A percentile compares a stretch with the other conserved stretches of the same genome.
These are phyloP conservation scores for Sclerotinia spermophila DNA, from an alignment of 2,329 filamentous ascomycete species.

Conservation along the genomic window DNA sequence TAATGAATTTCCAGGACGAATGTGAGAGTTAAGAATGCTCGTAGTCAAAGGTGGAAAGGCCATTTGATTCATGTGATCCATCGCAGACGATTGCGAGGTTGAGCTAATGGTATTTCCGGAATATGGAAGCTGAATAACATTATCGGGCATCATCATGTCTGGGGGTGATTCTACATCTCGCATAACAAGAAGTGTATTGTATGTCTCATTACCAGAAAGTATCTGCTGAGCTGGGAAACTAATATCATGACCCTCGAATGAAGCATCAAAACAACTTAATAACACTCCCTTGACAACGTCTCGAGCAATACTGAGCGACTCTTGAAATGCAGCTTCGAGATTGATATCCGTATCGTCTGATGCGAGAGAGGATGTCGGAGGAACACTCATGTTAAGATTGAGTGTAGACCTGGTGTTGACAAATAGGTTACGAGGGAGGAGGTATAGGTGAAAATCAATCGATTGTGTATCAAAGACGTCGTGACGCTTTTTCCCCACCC, in stretches of 20 bases:
- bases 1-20: background rate
- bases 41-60: background rate
- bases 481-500: background rate
- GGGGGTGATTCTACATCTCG: background rate
- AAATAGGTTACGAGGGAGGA: background rate
- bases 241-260: constrained; percentile 8
- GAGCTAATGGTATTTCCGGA: constrained; percentile 6
- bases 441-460: background rate
- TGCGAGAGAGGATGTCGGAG: background rate
- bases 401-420: background rate
- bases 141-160: background rate
- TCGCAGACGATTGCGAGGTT: background rate
- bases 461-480: background rate
- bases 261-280: background rate
- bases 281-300: constrained; percentile 15
- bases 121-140: constrained; percentile 12
- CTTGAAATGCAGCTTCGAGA: constrained; percentile 19
- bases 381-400: constrained; percentile 6
- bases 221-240: background rate
- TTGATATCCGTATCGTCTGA: constrained; percentile 8
- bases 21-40: constrained; percentile 12
- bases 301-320: constrained; percentile 8
- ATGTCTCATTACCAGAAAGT: background rate
- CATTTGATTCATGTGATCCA: background rate
- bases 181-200: background rate